Base-by-base conservation (phyloP, 2,329 filamentous ascomycete genomes). In the Xenoacremonium recifei region DNA sequence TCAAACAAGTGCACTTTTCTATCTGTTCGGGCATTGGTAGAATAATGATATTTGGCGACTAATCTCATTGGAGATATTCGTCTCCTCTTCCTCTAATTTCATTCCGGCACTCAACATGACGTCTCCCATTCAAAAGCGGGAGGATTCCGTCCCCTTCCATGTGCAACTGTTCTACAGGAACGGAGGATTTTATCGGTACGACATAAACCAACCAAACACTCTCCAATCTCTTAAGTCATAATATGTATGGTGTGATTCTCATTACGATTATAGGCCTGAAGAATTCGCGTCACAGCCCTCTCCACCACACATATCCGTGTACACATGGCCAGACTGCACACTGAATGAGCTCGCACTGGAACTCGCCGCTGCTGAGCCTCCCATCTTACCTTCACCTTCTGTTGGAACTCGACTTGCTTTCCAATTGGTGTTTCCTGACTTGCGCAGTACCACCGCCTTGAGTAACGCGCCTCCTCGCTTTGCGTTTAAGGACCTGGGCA, bases 381-480 rank as follows among this genome's bases (percentile, higher is more conserved):
- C 73, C 3, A 69, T 89, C 16, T 77, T 96, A 3, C 89, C 90
- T 1, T 72, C 76, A 27, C 87, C 87, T 1, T 79, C 84, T 6
- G 77, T 90, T 30, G 91, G 92, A 47, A 92, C 90, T 7, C 82
- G 92, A 40, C 76, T 96, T n/a, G 83, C 82, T 47, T 97, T 93
- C 68, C 85, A 91, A 35, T 79, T 96, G 15, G 81, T 96, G 40
- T 96, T 87, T 62, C 86, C 87, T 2, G 89, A 96, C 64, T 80
- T 86, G 18, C 68, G 65, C 13, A 59, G 60, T 42, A 49, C 61
- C 41, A 50, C 60, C 37, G 46, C 48, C 21, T 45, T 47, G 47
- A 50, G 35, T 31, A 59, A 54, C 42, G 49, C 51, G 6, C 51
- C 47, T 58, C 79, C 48, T 9, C 79, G 84, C 21, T 96, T 87